Base-by-base conservation (phyloP, 2,329 filamentous ascomycete species). In the Alternaria arbusti region DNA sequence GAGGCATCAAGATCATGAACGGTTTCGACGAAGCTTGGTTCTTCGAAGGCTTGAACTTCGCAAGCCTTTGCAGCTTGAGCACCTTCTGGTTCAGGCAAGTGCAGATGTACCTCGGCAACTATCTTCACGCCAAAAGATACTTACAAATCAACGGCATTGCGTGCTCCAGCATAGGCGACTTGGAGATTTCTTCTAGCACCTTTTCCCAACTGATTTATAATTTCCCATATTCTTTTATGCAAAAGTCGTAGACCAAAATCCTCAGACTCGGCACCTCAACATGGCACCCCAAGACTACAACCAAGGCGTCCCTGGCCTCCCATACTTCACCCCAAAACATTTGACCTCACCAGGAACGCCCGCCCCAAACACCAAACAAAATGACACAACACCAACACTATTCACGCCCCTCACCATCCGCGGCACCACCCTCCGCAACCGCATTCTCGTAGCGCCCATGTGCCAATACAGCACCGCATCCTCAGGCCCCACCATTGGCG, bases 281-380 rank as follows among this genome's bases (percentile, higher is more conserved):
- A 77, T 78, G 75, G 65, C 75, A 20, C 70, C 72, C 8, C 57
- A 66, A 61, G 72, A 75, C 25, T 67, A 76, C 54, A 78, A 78
- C 57, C 46, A 54, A 10, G 72, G 73, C 17, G 72, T 73, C 25
- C 62, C 69, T 15, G 67, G 65, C 54, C 59, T 80, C 43, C 73
- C 82, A 11, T 85, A 83, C 76, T 85, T 83, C 73, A 84, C 82
- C 1, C 83, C 83, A 10, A 69, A 78, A 11, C 83, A 85, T 66
- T 57, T 76, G 45, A 75, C 74, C 13, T 78, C 78, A 5, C 82
- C 83, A 6, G 83, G 83, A 15, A 82, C 71, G 2, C 70, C 71
- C 5, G 32, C 57, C 11, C 54, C 64, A n/a, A 49, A 51, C 15
- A 45, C 51, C 23, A 64, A 63, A 10, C 59, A 63, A 40, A 64